These are phyloP conservation scores for Kluyveromyces starmeri DNA, from an alignment of 805 yeast genomes.

Conservation along the genomic window DNA sequence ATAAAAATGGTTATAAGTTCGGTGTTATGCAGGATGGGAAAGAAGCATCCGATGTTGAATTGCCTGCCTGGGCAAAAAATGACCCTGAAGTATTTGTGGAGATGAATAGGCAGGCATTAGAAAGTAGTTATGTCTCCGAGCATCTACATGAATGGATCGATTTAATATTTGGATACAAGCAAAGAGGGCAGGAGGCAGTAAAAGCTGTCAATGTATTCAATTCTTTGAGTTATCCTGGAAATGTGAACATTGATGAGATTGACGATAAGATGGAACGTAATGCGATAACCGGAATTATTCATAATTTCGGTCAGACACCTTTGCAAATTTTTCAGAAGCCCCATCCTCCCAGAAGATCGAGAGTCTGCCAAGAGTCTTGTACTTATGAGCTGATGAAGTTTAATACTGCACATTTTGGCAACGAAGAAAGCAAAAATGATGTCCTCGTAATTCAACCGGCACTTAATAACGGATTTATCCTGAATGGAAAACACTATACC, in stretches of 20 bases:
- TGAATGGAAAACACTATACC: background rate
- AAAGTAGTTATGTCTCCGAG: slow-evolving; percentile 69
- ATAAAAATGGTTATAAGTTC: slow-evolving; percentile 57
- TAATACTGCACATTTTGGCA: too few species aligned
- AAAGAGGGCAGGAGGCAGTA: slow-evolving; percentile 62
- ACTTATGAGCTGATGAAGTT: background rate
- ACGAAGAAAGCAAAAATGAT: background rate
- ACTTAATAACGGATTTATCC: background rate
- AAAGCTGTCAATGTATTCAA: slow-evolving; percentile 69
- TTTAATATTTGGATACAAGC: slow-evolving; percentile 72
- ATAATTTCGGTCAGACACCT: slow-evolving; percentile 91
- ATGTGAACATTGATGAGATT: slow-evolving; percentile 65
- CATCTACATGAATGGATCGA: slow-evolving; percentile 82
- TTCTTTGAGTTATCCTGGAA: slow-evolving; percentile 77
- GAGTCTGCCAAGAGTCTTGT: background rate
- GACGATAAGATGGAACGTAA: slow-evolving; percentile 64
- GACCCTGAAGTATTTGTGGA: slow-evolving; percentile 68
- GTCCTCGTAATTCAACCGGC: slow-evolving; percentile 6
- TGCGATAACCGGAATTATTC: slow-evolving; percentile 76
- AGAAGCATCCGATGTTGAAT: slow-evolving; percentile 47
- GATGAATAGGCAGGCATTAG: slow-evolving; percentile 75
- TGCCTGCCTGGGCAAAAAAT: slow-evolving; percentile 80
- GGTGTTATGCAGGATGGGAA: slow-evolving; percentile 60
- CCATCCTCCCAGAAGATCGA: slow-evolving; percentile 42
- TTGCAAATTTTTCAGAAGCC: slow-evolving; percentile 57